Evolutionary conservation across 2,329 filamentous ascomycete species (phyloP).

Genomic region (Fusarium udum): DNA sequence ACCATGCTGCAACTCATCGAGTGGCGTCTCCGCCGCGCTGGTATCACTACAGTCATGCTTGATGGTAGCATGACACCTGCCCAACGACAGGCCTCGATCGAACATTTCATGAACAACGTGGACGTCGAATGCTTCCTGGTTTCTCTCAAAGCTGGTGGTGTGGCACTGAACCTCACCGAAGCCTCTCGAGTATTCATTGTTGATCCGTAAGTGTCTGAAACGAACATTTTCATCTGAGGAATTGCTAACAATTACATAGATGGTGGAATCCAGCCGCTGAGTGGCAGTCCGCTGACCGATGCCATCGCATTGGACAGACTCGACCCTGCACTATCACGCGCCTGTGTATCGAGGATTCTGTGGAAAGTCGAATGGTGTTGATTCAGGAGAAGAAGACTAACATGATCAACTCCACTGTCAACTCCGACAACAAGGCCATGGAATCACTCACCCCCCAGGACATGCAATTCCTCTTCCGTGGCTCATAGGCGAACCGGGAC

Average conservation of each 20-base stretch:
- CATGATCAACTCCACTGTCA: conserved; percentile 97
- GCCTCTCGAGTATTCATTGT: conserved; percentile 95
- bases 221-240: neutral
- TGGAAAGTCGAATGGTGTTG: conserved; percentile 94
- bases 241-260: conserved; percentile 56
- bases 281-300: conserved; percentile 96
- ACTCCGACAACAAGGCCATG: conserved; percentile 89
- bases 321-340: conserved; percentile 94
- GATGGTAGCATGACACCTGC: conserved; percentile 97
- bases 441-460: conserved; percentile 91
- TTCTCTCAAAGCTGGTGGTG: conserved; percentile 93
- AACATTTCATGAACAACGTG: conserved; percentile 95
- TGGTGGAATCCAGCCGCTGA: conserved; percentile 99
- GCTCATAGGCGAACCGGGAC: conserved; percentile 51
- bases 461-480: conserved; percentile 95
- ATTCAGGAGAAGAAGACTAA: conserved; percentile 98
- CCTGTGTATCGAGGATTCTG: conserved; percentile 95
- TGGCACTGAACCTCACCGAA: conserved; percentile 94
- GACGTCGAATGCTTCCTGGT: conserved; percentile 97
- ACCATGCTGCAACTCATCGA: conserved; percentile 97
- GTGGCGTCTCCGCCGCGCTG: conserved; percentile 95
- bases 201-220: conserved; percentile 76
- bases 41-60: conserved; percentile 97
- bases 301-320: conserved; percentile 94
- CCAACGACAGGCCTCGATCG: conserved; percentile 91